These are phyloP conservation scores for Mycena alexandri DNA, from an alignment of 768 basidiomycete genomes.

Conservation along the genomic window DNA sequence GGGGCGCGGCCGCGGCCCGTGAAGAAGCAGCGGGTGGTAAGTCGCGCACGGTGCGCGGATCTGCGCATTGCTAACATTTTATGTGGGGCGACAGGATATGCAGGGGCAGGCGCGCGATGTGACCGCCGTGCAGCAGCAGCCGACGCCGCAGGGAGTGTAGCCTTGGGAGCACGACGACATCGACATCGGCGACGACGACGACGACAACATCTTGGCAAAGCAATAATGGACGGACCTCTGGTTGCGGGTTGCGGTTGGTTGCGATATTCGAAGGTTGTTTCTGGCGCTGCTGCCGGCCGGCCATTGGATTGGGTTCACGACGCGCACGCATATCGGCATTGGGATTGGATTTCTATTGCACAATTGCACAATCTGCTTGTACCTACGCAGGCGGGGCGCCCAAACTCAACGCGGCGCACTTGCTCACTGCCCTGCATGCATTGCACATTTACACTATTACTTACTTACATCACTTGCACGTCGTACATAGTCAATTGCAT, in stretches of 20 bases:
- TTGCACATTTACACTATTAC: slow-evolving; percentile 7
- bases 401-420: not conserved
- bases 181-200: not conserved
- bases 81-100: slow-evolving; percentile 59
- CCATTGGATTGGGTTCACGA: slow-evolving; percentile 3
- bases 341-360: not conserved
- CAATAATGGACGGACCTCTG: not conserved
- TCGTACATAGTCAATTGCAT: slow-evolving; percentile 11
- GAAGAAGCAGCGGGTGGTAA: slow-evolving; percentile 83
- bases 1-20: slow-evolving; percentile 74
- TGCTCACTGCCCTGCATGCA: not conserved
- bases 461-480: slow-evolving; percentile 4
- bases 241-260: not conserved
- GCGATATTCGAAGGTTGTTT: not conserved
- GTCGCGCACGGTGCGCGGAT: slow-evolving; percentile 41
- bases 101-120: slow-evolving; percentile 75
- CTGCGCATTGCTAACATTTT: slow-evolving; percentile 11
- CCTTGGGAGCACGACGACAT: not conserved
- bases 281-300: not conserved
- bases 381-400: no score
- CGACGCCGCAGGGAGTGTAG: slow-evolving; percentile 78
- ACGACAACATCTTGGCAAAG: not conserved
- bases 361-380: no score
- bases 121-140: slow-evolving; percentile 70
- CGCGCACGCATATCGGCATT: not conserved